Conservation (phyloP, 2,329 filamentous ascomycete species). For the Fusarium praegraminearum region DNA sequence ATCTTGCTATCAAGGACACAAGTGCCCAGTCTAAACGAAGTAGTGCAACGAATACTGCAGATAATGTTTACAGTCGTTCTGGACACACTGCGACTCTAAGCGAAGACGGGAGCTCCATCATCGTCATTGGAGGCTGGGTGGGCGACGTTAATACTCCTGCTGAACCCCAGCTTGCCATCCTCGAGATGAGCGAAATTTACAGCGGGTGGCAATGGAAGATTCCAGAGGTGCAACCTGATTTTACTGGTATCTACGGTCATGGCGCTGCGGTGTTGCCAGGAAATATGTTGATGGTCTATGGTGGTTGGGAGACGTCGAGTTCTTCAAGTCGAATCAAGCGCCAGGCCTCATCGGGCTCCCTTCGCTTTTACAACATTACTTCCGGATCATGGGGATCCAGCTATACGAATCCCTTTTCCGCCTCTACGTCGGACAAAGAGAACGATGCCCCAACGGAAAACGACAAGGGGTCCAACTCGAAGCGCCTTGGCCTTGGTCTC, state of each 20-base stretch:
- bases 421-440: constrained; percentile 8
- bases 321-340: constrained; percentile 53
- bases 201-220: constrained; percentile 80
- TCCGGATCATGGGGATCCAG: constrained; percentile 64
- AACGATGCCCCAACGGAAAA: constrained; percentile 43
- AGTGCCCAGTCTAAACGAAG: constrained; percentile 22
- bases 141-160: constrained; percentile 82
- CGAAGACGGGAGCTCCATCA: constrained; percentile 79
- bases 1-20: constrained; percentile 63
- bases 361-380: constrained; percentile 69
- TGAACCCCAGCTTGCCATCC: constrained; percentile 81
- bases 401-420: constrained; percentile 61
- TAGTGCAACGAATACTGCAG: constrained; percentile 45
- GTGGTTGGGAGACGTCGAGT: constrained; percentile 68
- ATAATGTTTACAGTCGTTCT: constrained; percentile 79
- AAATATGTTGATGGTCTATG: constrained; percentile 76
- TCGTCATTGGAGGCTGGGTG: constrained; percentile 93
- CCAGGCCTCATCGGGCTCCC: constrained; percentile 44
- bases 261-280: constrained; percentile 73
- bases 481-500: constrained; percentile 50
- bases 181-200: constrained; percentile 81
- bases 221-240: constrained; percentile 63
- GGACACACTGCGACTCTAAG: constrained; percentile 89
- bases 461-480: constrained; percentile 39
- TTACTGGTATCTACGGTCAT: constrained; percentile 70